Evolutionary conservation across 139 green algal species (phyloP).

Genomic region (Chlorella sp.): DNA sequence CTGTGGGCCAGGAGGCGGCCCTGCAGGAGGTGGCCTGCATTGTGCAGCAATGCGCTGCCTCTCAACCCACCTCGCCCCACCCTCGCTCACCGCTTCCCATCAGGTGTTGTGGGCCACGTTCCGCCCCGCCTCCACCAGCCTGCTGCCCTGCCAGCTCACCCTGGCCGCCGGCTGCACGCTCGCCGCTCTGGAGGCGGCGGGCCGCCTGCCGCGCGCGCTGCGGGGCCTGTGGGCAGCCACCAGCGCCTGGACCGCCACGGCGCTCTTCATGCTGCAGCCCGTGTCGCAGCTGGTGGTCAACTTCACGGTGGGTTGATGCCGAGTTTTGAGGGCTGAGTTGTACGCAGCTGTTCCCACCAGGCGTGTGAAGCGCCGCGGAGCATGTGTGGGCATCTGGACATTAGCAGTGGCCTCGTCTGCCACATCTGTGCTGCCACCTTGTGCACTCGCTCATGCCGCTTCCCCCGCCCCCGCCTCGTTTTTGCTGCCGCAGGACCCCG

Average conservation of each 20-base stretch:
- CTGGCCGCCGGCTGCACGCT: neutral
- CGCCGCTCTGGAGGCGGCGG: neutral
- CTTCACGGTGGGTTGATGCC: neutral
- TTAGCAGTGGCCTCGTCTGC: too few relatives aligned
- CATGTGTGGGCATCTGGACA: too few relatives aligned
- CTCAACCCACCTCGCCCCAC: too few relatives aligned
- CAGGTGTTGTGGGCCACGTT: conserved; percentile 36
- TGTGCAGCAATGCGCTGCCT: too few relatives aligned
- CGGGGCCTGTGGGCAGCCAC: conserved; percentile 39
- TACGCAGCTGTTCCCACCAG: too few relatives aligned
- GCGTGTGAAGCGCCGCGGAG: too few relatives aligned
- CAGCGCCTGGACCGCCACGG: conserved; percentile 75
- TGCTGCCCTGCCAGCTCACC: conserved; percentile 9
- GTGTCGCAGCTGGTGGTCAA: conserved; percentile 70
- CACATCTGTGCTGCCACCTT: too few relatives aligned
- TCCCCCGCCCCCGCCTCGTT: neutral
- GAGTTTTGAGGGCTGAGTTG: too few relatives aligned
- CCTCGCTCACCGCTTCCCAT: too few relatives aligned
- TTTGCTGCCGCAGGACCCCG: conserved; percentile 59
- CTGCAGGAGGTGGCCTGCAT: too few relatives aligned
- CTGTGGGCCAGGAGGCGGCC: too few relatives aligned
- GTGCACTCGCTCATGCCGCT: neutral
- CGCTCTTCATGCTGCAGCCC: conserved; percentile 84
- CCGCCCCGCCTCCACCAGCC: neutral
- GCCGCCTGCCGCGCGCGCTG: conserved; percentile 18